Conservation (phyloP, 164 flowering plant genomes). For the Nymphaea colorata region DNA sequence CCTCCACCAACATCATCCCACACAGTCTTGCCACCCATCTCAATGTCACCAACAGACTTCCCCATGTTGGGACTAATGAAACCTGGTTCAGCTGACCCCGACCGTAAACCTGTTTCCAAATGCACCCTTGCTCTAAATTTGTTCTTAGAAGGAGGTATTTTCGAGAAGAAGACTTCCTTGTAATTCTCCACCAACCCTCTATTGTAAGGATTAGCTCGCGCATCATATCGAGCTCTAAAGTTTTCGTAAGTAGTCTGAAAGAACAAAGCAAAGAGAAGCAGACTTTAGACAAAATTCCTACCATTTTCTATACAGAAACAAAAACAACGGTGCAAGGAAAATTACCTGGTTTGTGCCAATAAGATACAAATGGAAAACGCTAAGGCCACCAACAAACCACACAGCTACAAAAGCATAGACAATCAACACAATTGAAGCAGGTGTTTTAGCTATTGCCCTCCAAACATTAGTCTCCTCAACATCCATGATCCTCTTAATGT, state of each 20-base stretch:
- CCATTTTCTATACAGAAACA: not conserved
- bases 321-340: not conserved
- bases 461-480: constrained; percentile 50
- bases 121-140: constrained; percentile 50
- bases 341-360: constrained; percentile 84
- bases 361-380: constrained; percentile 84
- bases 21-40: constrained; percentile 82
- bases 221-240: constrained; percentile 56
- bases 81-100: constrained; percentile 21
- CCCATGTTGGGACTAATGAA: constrained; percentile 64
- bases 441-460: constrained; percentile 86
- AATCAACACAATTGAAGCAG: constrained; percentile 78
- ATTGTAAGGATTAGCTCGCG: constrained; percentile 53
- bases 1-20: constrained; percentile 51
- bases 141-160: constrained; percentile 49
- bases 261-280: constrained; percentile 2
- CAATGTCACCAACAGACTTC: constrained; percentile 47
- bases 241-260: constrained; percentile 70
- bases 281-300: not conserved
- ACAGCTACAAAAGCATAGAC: constrained; percentile 74
- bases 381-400: constrained; percentile 98
- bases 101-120: constrained; percentile 25
- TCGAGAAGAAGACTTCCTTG: constrained; percentile 43
- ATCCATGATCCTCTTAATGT: constrained; percentile 59
- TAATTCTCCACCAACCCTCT: constrained; percentile 40